phyloP scores from a whole-genome alignment of 2,329 filamentous ascomycete species.

The Leptodontidium sp. region DNA sequence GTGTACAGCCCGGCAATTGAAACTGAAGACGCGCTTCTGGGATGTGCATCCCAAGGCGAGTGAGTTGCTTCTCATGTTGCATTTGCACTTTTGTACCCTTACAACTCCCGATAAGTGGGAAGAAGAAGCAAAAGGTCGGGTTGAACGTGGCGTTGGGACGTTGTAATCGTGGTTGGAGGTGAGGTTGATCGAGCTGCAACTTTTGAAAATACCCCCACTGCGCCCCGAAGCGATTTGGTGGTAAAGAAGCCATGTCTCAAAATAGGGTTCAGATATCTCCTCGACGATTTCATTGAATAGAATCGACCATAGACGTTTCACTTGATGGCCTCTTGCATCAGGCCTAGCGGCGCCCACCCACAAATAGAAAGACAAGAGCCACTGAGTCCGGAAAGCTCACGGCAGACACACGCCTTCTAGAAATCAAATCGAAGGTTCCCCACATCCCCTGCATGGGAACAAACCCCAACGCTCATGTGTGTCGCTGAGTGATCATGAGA shows the following conservation, averaged over 20 bases:
- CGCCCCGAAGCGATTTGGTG: slow-evolving; percentile 1
- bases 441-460: slow-evolving; percentile 16
- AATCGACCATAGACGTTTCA: background rate
- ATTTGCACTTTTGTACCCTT: slow-evolving; percentile 18
- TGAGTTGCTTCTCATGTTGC: slow-evolving; percentile 2
- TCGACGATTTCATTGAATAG: background rate
- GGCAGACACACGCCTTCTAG: slow-evolving; percentile 17
- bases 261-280: slow-evolving; percentile 29
- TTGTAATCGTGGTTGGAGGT: background rate
- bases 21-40: background rate
- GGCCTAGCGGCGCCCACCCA: background rate
- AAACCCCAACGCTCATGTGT: slow-evolving; percentile 11
- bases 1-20: slow-evolving; percentile 2
- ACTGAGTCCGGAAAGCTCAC: background rate
- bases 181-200: background rate
- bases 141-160: background rate
- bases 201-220: slow-evolving; percentile 8
- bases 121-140: background rate
- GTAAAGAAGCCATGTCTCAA: slow-evolving; percentile 29
- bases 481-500: slow-evolving; percentile 15
- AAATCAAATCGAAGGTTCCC: slow-evolving; percentile 17
- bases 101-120: background rate
- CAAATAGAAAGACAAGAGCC: slow-evolving; percentile 14
- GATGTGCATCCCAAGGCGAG: background rate
- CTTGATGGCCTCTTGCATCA: background rate